Evolutionary conservation across 2,329 filamentous ascomycete genomes (phyloP), one percentile per base, ranked within the genome.

Genomic region (Xenosphaeropsis pyriputrescens): DNA sequence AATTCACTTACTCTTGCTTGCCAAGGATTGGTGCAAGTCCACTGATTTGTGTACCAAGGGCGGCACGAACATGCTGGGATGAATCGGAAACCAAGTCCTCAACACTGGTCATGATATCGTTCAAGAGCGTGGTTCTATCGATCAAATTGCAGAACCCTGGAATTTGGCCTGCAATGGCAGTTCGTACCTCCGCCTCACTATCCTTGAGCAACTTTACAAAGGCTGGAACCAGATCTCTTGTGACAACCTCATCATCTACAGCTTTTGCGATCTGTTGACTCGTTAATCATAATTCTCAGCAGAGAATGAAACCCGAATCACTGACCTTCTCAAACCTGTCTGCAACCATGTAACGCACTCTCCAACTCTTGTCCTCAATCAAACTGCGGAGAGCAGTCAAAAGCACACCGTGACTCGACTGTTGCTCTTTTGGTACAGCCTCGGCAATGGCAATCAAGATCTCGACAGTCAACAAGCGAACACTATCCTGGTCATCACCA

Each of bases 331-430:
- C 91, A 55, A 95, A 98, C 57, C 86, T 77, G 61, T 98, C 91
- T 35, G 91, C 91, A 51, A 98, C 91, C 91, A 98, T 98, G 62
- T 96, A 98, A 57, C 91, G 77, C 43, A 98, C 91, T 55, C 91
- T 79, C 91, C 91, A 98, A 65, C 91, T 96, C 75, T 96, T 98
- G 60, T 98, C 91, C 54, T 95, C 91, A 63, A 98, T 96, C 55
- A 98, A 63, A 63, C 76, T 93, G 52, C 91, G 80, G 54, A 98
- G 65, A 34, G 89, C 86, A 36, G 85, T 89, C 53, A 98, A 68
- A 41, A 98, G 66, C 40, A 96, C 85, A 38, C 89, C 91, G 55
- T 96, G 89, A 62, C 88, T 95, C 34, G 85, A 80, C 62, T 98
- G 91, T 59, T 98, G 88, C 61, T 96, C 91, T 64, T 96, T 96